These are phyloP conservation scores for Trichoderma erinaceum DNA, from an alignment of 495 filamentous ascomycete species.

Conservation along the genomic window DNA sequence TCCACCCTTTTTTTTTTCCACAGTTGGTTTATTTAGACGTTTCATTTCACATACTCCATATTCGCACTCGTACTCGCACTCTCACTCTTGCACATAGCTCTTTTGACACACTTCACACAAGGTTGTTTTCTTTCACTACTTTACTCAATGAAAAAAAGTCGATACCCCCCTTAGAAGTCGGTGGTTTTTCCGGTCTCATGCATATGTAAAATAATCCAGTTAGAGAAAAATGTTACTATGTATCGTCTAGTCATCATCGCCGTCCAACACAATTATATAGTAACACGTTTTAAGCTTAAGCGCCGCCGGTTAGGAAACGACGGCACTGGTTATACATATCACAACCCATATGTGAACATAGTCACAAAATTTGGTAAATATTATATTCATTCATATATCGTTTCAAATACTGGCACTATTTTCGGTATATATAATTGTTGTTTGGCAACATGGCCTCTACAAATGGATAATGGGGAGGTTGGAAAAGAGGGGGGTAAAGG, in stretches of 20 bases:
- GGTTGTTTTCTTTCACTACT: background rate
- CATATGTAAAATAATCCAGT: background rate
- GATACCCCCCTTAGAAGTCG: slow-evolving; percentile 5
- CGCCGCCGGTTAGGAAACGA: too few relatives aligned
- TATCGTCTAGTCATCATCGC: background rate
- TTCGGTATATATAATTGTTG: background rate
- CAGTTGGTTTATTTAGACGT: slow-evolving; percentile 10
- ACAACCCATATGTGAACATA: too few relatives aligned
- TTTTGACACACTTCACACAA: background rate
- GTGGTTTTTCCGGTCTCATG: background rate
- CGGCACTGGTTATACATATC: too few relatives aligned
- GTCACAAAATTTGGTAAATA: too few relatives aligned
- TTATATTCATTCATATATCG: background rate
- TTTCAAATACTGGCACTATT: background rate
- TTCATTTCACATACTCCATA: background rate
- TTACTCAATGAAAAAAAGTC: background rate
- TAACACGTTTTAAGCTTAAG: too few relatives aligned
- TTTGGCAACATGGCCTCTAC: background rate
- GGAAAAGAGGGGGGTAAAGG: too few relatives aligned
- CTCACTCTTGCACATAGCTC: background rate
- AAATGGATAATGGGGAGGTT: background rate
- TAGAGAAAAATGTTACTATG: background rate
- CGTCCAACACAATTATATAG: background rate
- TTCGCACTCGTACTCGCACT: background rate
- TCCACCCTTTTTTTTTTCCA: background rate